Base-by-base conservation (phyloP, 2,329 filamentous ascomycete genomes). In the Raffaelea ambrosiae region DNA sequence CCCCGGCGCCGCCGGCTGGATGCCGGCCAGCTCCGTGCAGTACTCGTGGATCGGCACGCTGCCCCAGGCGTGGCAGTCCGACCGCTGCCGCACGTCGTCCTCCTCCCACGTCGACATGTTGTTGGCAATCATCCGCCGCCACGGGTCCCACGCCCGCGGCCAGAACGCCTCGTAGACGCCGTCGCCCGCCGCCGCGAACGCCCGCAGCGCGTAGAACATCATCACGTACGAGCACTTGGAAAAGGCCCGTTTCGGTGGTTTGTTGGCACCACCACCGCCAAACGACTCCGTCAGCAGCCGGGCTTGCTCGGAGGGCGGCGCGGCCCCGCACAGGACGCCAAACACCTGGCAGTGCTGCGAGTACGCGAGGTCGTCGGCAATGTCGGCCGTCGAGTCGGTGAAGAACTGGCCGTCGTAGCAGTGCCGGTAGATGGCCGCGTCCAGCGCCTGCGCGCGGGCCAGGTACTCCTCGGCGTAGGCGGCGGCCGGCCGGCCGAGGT, bases 11-110 rank as follows among this genome's bases (percentile, higher is more conserved):
- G 47, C 40, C 8, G 43, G 44, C 3, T 48, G 50, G 2, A 58
- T 48, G 40, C 56, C 57, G 26, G 56, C 50, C 44, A 70, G 10
- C 52, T 69, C 67, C 9, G 62, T 61, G 29, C 59, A 64, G 36
- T 61, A 69, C 48, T 69, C 67, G 44, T 69, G 69, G 4, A 70
- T 56, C 0, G 66, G 66, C 16, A 67, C 64, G 48, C 64, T 66
- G 1, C 66, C 64, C 67, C 66, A 70, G 2, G 67, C 66, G 56
- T 70, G 67, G 44, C 67, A 70, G 52, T 70, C 67, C 2, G 65
- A 69, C 4, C 67, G 60, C 50, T 67, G 65, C 3, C 62, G 55
- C 5, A 70, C 66, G 48, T 65, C 61, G 44, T 70, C 66, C 46
- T 70, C 67, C 40, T 64, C 63, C 66, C 66, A 69, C 3, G 66